phyloP scores from a whole-genome alignment of 2,329 filamentous ascomycete genomes.

The Pyrenochaeta sp. region DNA sequence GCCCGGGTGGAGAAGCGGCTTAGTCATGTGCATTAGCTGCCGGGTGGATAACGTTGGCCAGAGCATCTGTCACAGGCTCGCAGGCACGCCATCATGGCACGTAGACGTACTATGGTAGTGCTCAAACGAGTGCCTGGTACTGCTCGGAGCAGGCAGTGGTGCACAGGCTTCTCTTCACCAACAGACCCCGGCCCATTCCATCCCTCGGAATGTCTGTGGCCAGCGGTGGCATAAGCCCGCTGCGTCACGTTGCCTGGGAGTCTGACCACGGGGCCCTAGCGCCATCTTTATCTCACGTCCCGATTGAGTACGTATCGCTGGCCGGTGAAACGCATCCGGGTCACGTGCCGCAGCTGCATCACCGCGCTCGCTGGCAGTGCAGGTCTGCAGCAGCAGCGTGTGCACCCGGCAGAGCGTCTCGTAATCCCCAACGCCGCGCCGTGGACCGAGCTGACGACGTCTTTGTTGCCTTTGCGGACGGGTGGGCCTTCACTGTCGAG shows the following conservation, averaged over 20 bases:
- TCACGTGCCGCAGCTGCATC: constrained; percentile 5
- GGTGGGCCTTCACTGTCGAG: not conserved
- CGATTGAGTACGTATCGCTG: too few species aligned
- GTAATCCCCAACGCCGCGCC: not conserved
- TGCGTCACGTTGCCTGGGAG: constrained; percentile 6
- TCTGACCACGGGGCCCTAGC: not conserved
- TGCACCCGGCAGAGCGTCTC: not conserved
- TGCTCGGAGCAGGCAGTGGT: too few species aligned
- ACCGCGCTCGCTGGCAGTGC: not conserved
- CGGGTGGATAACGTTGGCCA: not conserved
- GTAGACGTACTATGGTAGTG: too few species aligned
- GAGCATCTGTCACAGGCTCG: not conserved
- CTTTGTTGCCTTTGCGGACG: constrained; percentile 3
- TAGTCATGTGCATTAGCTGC: constrained; percentile 18
- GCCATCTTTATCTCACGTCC: constrained; percentile 5
- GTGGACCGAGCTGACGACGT: constrained; percentile 3
- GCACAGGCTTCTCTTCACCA: too few species aligned
- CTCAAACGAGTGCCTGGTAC: too few species aligned
- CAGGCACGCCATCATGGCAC: too few species aligned
- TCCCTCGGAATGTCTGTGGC: too few species aligned
- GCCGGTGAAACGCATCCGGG: constrained; percentile 4
- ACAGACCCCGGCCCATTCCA: too few species aligned
- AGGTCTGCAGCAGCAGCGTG: not conserved
- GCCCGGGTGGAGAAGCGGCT: constrained; percentile 11
- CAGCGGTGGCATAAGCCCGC: too few species aligned